Percentiles rank a stretch among this genome's conserved stretches.
These are phyloP conservation scores for Epichloe hybrida DNA, from an alignment of 2,329 filamentous ascomycete species.

Conservation along the genomic window DNA sequence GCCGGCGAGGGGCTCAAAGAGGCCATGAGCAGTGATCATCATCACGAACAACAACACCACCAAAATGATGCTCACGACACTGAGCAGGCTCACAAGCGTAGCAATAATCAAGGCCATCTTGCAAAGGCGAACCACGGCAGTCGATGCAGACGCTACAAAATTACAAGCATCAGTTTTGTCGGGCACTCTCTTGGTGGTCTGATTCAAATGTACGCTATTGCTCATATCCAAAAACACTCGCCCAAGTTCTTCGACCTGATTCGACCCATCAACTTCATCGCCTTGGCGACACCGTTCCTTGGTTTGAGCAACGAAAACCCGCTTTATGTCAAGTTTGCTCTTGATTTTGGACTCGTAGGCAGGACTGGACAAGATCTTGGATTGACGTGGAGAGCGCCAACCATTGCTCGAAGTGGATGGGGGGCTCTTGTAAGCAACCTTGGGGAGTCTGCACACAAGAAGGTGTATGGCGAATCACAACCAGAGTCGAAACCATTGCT, in stretches of 20 bases:
- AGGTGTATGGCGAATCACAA: constrained; percentile 45
- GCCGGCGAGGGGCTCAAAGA: constrained; percentile 29
- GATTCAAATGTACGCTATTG: constrained; percentile 85
- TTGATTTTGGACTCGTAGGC: constrained; percentile 94
- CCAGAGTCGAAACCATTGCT: constrained; percentile 80
- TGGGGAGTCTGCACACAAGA: constrained; percentile 51
- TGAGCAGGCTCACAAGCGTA: constrained; percentile 44
- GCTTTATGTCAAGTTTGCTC: constrained; percentile 88
- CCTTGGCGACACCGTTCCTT: constrained; percentile 74
- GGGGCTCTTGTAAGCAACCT: constrained; percentile 74
- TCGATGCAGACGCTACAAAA: constrained; percentile 53
- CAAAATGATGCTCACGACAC: constrained; percentile 26
- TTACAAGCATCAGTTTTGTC: constrained; percentile 91
- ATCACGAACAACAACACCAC: constrained; percentile 31
- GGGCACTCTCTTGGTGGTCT: constrained; percentile 84
- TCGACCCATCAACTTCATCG: constrained; percentile 79
- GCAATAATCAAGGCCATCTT: constrained; percentile 41
- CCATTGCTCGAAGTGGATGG: constrained; percentile 75
- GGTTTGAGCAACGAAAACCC: constrained; percentile 96
- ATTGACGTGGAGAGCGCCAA: constrained; percentile 84
- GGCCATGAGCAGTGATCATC: constrained; percentile 23
- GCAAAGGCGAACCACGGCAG: constrained; percentile 38
- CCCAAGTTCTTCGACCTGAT: constrained; percentile 81
- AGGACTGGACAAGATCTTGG: constrained; percentile 90
- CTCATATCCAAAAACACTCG: constrained; percentile 93